Evolutionary conservation across 78 protist genomes (phyloP).

Genomic region (Tieghemostelium lacteum): DNA sequence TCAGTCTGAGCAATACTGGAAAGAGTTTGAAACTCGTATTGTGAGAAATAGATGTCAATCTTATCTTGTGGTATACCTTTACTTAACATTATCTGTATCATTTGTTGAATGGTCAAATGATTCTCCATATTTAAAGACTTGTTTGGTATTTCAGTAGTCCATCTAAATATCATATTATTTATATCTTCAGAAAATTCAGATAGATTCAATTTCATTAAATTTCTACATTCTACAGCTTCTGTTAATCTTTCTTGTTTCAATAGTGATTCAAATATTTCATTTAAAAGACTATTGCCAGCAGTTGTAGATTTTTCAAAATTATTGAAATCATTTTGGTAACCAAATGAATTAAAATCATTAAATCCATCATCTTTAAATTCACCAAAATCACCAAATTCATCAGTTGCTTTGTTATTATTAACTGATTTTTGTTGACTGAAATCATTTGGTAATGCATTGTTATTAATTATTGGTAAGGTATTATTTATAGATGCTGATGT

Average conservation of each 20-base stretch:
- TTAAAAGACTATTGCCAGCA: conserved; percentile 10
- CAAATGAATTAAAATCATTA: background rate
- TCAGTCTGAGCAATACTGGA: conserved; percentile 23
- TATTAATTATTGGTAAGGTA: background rate
- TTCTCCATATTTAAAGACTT: background rate
- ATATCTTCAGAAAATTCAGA: conserved; percentile 11
- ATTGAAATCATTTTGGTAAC: background rate
- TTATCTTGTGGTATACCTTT: conserved; percentile 40
- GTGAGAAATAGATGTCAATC: conserved; percentile 40
- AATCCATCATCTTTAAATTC: background rate
- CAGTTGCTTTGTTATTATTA: background rate
- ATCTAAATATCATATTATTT: conserved; percentile 20
- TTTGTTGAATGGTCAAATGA: conserved; percentile 27
- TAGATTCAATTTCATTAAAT: background rate
- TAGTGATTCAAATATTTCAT: conserved; percentile 38
- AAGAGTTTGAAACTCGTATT: conserved; percentile 39
- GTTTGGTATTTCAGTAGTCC: conserved; percentile 23
- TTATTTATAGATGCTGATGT: background rate
- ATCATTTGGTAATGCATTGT: too few relatives aligned
- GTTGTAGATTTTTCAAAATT: background rate
- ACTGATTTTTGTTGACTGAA: background rate
- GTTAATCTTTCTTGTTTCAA: conserved; percentile 49
- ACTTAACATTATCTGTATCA: conserved; percentile 27
- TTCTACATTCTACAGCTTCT: conserved; percentile 63
- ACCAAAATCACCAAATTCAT: conserved; percentile 7